Percentiles rank a stretch among this genome's conserved stretches.
These are phyloP conservation scores for Turritis glabra DNA, from an alignment of 345 rosid genomes.

Conservation along the genomic window DNA sequence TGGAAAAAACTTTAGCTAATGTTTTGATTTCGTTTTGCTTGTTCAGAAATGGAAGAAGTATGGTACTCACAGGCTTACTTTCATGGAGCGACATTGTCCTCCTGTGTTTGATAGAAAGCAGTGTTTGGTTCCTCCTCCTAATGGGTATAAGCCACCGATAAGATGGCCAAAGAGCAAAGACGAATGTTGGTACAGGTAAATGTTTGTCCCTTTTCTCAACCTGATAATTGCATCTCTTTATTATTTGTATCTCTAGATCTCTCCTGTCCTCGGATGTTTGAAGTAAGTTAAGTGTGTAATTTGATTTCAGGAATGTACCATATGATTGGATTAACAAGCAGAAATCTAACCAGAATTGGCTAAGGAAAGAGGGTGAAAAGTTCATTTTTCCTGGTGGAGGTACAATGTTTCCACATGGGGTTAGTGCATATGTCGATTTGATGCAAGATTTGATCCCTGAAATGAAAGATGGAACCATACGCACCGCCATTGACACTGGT, in stretches of 20 bases:
- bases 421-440: conserved; percentile 87
- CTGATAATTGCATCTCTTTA: not conserved
- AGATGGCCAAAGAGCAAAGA: conserved; percentile 95
- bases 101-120: conserved; percentile 83
- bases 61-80: conserved; percentile 76
- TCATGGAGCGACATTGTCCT: conserved; percentile 98
- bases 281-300: conserved; percentile 6
- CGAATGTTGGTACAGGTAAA: conserved; percentile 97
- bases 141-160: conserved; percentile 88
- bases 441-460: conserved; percentile 96
- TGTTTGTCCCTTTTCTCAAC: conserved; percentile 4
- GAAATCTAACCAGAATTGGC: conserved; percentile 97
- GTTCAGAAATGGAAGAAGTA: conserved; percentile 94
- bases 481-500: conserved; percentile 96
- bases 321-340: conserved; percentile 97
- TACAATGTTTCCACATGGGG: conserved; percentile 97
- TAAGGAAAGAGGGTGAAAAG: conserved; percentile 87
- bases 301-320: conserved; percentile 84
- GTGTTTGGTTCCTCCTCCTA: conserved; percentile 96
- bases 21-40: conserved; percentile 15
- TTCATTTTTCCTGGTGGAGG: conserved; percentile 98
- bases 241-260: not conserved
- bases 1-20: not conserved
- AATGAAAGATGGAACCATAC: conserved; percentile 86
- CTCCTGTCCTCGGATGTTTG: not conserved